A percentile compares a stretch with the other conserved stretches of the same genome.
phyloP scores from a whole-genome alignment of 208 protist genomes.

The Trypanosomatidae sp. region DNA sequence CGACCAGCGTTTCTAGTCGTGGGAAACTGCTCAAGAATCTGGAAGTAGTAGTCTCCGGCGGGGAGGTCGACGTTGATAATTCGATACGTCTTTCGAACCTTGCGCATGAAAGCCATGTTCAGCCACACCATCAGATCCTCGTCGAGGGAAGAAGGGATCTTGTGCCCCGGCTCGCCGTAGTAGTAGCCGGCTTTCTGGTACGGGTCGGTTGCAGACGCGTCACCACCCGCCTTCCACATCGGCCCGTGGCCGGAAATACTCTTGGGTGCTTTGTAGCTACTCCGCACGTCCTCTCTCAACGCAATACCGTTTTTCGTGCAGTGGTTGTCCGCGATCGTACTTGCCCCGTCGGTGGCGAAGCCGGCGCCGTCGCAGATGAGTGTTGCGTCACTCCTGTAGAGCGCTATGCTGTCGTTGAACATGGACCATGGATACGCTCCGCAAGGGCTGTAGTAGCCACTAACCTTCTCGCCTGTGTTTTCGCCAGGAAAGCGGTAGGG shows the following conservation, averaged over 20 bases:
- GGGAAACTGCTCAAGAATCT: conserved; percentile 90
- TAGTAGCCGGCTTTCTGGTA: conserved; percentile 83
- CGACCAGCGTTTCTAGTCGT: conserved; percentile 84
- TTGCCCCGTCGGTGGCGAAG: conserved; percentile 45
- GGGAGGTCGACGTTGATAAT: conserved; percentile 81
- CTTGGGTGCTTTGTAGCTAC: conserved; percentile 75
- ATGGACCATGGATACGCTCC: conserved; percentile 95
- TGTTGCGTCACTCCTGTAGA: conserved; percentile 44
- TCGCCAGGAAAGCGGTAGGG: conserved; percentile 75
- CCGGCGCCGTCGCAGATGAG: conserved; percentile 83
- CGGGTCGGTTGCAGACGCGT: conserved; percentile 46
- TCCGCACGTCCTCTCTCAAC: conserved; percentile 81
- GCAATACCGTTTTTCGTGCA: conserved; percentile 94
- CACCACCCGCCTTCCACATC: conserved; percentile 38
- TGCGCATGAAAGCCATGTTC: conserved; percentile 91
- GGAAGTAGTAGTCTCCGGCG: conserved; percentile 90
- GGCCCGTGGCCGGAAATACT: conserved; percentile 31
- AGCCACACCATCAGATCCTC: conserved; percentile 99
- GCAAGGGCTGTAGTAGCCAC: conserved; percentile 93
- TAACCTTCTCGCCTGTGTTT: conserved; percentile 17
- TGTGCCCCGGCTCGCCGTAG: conserved; percentile 74
- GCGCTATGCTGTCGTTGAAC: conserved; percentile 96
- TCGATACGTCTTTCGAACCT: conserved; percentile 97
- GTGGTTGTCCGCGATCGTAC: conserved; percentile 28
- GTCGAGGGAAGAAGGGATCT: conserved; percentile 79